Conservation (phyloP, 192 early-diverging fungal genomes). For the Podochytrium sp. region DNA sequence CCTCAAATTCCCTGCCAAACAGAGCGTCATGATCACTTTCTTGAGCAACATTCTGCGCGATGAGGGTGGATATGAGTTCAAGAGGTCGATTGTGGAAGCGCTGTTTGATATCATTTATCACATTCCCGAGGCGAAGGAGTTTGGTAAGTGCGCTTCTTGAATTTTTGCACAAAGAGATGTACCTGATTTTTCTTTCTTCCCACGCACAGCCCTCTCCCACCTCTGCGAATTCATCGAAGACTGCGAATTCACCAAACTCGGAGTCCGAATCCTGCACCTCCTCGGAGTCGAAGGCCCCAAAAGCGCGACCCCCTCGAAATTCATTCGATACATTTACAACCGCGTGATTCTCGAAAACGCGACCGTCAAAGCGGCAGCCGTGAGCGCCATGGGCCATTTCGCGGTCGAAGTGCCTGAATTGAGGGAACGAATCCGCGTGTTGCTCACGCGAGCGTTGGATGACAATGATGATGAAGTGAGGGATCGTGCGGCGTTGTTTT, state of each 20-base stretch:
- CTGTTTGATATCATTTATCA: conserved; percentile 94
- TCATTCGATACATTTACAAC: conserved; percentile 99
- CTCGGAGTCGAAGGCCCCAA: conserved; percentile 93
- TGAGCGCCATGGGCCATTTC: conserved; percentile 94
- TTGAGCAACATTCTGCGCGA: conserved; percentile 91
- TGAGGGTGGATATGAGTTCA: conserved; percentile 98
- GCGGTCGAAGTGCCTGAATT: conserved; percentile 82
- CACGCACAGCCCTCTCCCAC: conserved; percentile 82
- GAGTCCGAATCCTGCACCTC: conserved; percentile 93
- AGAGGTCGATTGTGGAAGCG: conserved; percentile 94
- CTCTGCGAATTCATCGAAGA: conserved; percentile 99
- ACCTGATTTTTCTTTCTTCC: not conserved
- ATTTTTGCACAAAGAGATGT: no score
- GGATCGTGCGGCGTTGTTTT: conserved; percentile 89
- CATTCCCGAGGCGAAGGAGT: conserved; percentile 93
- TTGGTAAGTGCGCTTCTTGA: conserved; percentile 47
- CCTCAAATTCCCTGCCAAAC: conserved; percentile 96
- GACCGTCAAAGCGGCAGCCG: conserved; percentile 93
- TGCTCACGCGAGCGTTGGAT: conserved; percentile 90
- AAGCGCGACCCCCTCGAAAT: conserved; percentile 89
- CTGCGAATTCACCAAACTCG: conserved; percentile 98
- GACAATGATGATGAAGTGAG: conserved; percentile 98
- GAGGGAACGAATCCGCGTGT: conserved; percentile 64
- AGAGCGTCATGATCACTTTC: conserved; percentile 90
- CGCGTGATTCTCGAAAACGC: conserved; percentile 97